These are phyloP conservation scores for Lotus japonicus DNA, from an alignment of 306 rosid species.

Conservation along the genomic window DNA sequence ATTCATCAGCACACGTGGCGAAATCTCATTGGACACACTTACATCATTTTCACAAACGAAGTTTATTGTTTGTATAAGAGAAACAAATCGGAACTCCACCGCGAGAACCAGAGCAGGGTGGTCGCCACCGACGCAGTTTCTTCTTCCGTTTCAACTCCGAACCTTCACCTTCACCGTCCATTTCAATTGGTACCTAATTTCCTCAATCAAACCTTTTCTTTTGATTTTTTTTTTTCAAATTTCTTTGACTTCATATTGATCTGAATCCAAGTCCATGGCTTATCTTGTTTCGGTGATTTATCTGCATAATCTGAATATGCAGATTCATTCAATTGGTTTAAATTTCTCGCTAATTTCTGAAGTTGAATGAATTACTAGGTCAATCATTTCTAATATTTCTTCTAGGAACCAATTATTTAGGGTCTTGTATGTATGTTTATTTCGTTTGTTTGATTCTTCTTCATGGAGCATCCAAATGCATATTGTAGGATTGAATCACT, in stretches of 20 bases:
- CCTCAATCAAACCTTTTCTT: no score
- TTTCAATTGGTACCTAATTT: not conserved
- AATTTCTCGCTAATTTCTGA: not conserved
- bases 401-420: not conserved
- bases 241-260: not conserved
- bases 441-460: not conserved
- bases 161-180: not conserved
- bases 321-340: not conserved
- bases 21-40: conserved; percentile 18
- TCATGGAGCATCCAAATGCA: not conserved
- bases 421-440: no score
- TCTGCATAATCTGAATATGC: not conserved
- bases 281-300: no score
- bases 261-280: no score
- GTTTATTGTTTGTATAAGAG: not conserved
- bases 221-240: not conserved
- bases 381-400: not conserved
- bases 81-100: not conserved
- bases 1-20: conserved; percentile 27
- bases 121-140: not conserved
- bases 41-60: conserved; percentile 20
- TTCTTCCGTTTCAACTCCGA: not conserved
- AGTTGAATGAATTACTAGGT: not conserved
- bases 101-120: not conserved
- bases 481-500: not conserved